Conservation (phyloP, 2,329 filamentous ascomycete species). For the Zasmidium cellare region DNA sequence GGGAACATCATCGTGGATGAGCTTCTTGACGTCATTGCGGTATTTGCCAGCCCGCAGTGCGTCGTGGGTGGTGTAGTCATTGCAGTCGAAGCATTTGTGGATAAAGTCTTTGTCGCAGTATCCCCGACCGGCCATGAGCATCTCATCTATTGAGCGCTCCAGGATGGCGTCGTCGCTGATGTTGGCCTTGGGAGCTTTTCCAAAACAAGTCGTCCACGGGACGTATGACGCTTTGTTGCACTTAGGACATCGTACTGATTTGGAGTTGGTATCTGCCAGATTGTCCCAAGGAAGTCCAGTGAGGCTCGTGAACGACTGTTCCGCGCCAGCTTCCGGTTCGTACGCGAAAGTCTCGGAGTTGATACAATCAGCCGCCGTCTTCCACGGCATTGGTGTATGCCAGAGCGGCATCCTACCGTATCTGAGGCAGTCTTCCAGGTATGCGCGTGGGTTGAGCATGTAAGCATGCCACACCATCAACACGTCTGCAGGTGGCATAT, state of each 20-base stretch:
- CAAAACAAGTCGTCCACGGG: conserved; percentile 60
- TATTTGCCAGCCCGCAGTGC: conserved; percentile 64
- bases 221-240: conserved; percentile 49
- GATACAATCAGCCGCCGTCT: conserved; percentile 58
- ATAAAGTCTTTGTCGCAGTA: conserved; percentile 62
- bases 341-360: conserved; percentile 60
- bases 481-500: conserved; percentile 56
- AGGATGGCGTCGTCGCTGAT: conserved; percentile 8
- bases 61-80: conserved; percentile 54
- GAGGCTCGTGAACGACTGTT: conserved; percentile 46
- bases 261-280: conserved; percentile 50
- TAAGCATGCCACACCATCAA: conserved; percentile 79
- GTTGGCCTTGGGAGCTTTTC: conserved; percentile 15
- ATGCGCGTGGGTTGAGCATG: conserved; percentile 74
- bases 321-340: conserved; percentile 46
- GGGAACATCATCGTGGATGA: conserved; percentile 52
- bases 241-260: conserved; percentile 56
- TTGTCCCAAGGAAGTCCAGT: conserved; percentile 63
- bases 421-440: conserved; percentile 71
- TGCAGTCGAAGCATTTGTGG: conserved; percentile 54
- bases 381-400: conserved; percentile 67
- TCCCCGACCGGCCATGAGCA: conserved; percentile 49
- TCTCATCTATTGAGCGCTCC: conserved; percentile 37
- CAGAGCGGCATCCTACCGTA: conserved; percentile 58
- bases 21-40: conserved; percentile 52